Evolutionary conservation across 306 rosid genomes (phyloP), one percentile per base, ranked within the genome.

Genomic region (Sechiopsis laciniata): DNA sequence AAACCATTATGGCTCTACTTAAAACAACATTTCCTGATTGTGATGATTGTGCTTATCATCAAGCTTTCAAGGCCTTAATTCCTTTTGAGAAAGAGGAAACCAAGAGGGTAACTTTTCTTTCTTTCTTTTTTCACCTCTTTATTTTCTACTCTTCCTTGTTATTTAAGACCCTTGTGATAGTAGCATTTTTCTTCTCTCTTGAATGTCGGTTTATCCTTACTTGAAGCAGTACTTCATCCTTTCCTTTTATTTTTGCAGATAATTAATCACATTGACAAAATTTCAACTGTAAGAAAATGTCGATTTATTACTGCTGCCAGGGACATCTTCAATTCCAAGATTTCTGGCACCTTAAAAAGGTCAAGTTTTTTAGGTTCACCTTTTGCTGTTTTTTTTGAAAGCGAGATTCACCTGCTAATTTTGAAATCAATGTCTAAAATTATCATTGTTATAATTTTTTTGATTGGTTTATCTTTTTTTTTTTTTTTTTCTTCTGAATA

Each of bases 321-420:
- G 42, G 98, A 90, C 80, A 87, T 94, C 81, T 89, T 94, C 76
- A 76, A 73, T 72, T 91, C 96, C 68, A 94, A 94, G 89, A 51
- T 94, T 83, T 94, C 98, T 37, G 98, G 98, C 73, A 87, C 91
- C 83, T 87, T 87, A 73, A 90, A 85, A 80, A 94, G 97, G 98
- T 91, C 71, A 16, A 81, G 72, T 40, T 22, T 22, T n/a, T 42
- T 7, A 42, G 48, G 48, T 42, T 42, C 48, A 42, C 48, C 46
- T 40, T 5, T 40, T 40, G 46, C 6, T 3, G 42, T 40, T 40
- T 40, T 40, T 40, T 40, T 26, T 26, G 46, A 6, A 40, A 6
- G 8, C 46, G 50, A 62, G 55, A 48, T 60, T 62, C 58, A 59
- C 29, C 61, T 54, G 17, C 15, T 17, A 55, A 22, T 32, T 26